Conservation (phyloP, 2,329 filamentous ascomycete genomes). For the Rhexocercosporidium sp. region DNA sequence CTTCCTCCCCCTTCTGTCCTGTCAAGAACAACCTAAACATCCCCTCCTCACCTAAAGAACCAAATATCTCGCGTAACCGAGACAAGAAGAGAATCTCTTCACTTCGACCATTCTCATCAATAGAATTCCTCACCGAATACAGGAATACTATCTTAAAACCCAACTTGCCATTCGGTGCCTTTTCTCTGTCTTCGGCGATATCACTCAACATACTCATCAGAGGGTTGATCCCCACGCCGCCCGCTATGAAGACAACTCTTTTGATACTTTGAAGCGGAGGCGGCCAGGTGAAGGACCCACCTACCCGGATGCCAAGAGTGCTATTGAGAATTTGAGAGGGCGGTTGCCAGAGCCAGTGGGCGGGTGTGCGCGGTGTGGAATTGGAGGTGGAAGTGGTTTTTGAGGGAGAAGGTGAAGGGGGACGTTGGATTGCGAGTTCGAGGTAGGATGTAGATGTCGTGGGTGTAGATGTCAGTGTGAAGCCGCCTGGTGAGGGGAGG, state of each 20-base stretch:
- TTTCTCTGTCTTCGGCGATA: constrained; percentile 18
- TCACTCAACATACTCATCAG: constrained; percentile 40
- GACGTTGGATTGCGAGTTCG: constrained; percentile 79
- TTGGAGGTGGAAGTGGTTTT: background rate
- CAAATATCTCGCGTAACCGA: constrained; percentile 51
- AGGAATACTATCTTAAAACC: constrained; percentile 32
- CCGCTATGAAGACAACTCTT: constrained; percentile 69
- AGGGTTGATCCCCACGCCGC: constrained; percentile 44
- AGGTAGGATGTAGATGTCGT: constrained; percentile 56
- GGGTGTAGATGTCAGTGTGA: constrained; percentile 83
- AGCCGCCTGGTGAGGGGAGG: constrained; percentile 76
- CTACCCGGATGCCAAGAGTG: constrained; percentile 71
- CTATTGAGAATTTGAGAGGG: constrained; percentile 59
- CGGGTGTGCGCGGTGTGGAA: constrained; percentile 49
- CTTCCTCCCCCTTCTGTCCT: constrained; percentile 14
- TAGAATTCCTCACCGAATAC: constrained; percentile 33
- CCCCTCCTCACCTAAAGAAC: constrained; percentile 46
- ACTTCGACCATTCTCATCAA: constrained; percentile 38
- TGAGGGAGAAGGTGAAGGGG: constrained; percentile 73
- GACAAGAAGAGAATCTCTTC: constrained; percentile 57
- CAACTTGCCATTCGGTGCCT: background rate
- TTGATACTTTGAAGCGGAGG: constrained; percentile 55
- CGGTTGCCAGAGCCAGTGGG: constrained; percentile 76
- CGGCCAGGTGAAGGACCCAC: constrained; percentile 83
- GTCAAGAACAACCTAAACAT: constrained; percentile 52